phyloP scores from a whole-genome alignment of 2,329 filamentous ascomycete genomes.

The Tolypocladium ophioglossoides region DNA sequence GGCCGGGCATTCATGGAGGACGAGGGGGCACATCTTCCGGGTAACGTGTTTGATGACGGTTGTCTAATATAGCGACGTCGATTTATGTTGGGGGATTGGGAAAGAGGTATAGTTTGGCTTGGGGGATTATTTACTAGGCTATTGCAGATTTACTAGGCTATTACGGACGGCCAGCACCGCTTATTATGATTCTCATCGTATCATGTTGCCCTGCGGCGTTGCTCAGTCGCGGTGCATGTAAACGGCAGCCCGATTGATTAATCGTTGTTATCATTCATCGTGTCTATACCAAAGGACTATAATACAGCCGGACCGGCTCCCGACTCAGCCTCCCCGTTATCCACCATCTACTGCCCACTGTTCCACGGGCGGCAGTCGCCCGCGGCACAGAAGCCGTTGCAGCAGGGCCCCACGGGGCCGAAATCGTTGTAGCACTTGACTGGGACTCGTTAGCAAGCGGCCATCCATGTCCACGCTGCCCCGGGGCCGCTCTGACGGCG shows the following conservation, averaged over 20 bases:
- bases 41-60: not conserved
- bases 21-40: not conserved
- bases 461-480: not conserved
- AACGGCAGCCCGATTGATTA: no score
- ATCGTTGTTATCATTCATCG: no score
- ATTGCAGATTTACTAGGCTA: no score
- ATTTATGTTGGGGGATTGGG: no score
- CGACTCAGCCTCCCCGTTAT: not conserved
- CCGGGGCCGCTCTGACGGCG: no score
- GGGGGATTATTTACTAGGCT: no score
- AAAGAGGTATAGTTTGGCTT: no score
- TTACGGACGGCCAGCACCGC: not conserved
- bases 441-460: not conserved
- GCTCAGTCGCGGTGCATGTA: no score
- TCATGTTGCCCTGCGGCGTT: no score
- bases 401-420: constrained; percentile 27
- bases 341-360: constrained; percentile 2
- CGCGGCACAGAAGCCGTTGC: constrained; percentile 31
- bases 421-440: constrained; percentile 22
- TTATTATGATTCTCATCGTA: not conserved
- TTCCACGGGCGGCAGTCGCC: constrained; percentile 28
- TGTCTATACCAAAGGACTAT: no score
- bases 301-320: no score
- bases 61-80: not conserved
- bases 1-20: not conserved